Base-by-base conservation (phyloP, 2,329 filamentous ascomycete genomes). In the Xylariaceae sp. region DNA sequence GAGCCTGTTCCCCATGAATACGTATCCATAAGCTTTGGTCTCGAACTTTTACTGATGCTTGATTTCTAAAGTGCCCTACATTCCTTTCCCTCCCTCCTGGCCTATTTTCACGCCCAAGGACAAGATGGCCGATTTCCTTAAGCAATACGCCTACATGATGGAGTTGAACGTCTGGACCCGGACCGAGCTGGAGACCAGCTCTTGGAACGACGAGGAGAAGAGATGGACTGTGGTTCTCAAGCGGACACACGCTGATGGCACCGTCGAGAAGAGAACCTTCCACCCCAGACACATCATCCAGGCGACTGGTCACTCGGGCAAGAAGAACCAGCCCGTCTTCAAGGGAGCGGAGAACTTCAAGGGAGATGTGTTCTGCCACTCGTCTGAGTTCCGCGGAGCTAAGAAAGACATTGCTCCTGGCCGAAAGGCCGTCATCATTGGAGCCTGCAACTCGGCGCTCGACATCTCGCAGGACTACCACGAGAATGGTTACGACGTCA, bases 51-150 rank as follows among this genome's bases (percentile, higher is more conserved):
- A 23, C 59, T 64, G 34, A 64, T 23, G 17, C 23, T 1, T 13
- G 2, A n/a, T 34, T 4, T 15, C 23, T 9, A 23, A 48, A 64
- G 73, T 87, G 72, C 82, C 85, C 0, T 88, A 87, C 68, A 67
- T 88, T 2, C 74, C 76, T 0, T 88, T 87, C 64, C 85, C 85
- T 0, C 69, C 78, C 0, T 78, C 76, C 62, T 88, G 85, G 84
- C 85, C 86, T 0, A 71, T 86, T 15, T 88, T 86, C 71, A 88
- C 85, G 0, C 85, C 85, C 3, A 87, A 87, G 64, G 84, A 88
- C 69, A 88, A 88, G 66, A 75, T 88, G 0, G 86, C 78, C 2
- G 82, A 85, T 55, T 88, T 82, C 73, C 82, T 88, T 63, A 83
- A 86, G 64, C 74, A 78, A 1, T 88, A 88, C 62, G 86, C 81